Base-by-base conservation (phyloP, 192 early-diverging fungal species). In the Entophlyctis luteolus region DNA sequence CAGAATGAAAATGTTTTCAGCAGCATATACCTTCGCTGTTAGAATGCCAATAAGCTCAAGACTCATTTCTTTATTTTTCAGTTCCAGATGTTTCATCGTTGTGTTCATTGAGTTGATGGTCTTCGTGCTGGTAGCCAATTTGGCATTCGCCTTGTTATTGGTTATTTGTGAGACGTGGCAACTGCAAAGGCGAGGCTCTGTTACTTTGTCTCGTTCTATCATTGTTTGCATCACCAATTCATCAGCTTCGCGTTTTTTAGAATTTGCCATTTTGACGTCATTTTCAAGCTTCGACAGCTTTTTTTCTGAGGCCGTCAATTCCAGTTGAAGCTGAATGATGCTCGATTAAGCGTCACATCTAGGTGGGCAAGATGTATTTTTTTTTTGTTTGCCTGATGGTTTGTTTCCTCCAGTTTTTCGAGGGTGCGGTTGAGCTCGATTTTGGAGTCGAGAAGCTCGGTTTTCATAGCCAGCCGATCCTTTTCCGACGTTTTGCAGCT, bases 401-500 rank as follows among this genome's bases (percentile, higher is more conserved):
- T 63, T 10, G 10, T n/a, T 29, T 16, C 35, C 2, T 63, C 48
- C 14, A 63, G 18, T 4, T 46, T n/a, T 33, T 63, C 60, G 1
- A 49, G 25, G 34, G 46, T 10, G 31, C 48, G n/a, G 32, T 48
- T 63, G 1, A 63, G 31, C 34, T 63, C 60, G 18, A 63, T 63
- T 49, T 63, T 63, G 3, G 60, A 31, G 20, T 49, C 48, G 10
- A 63, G 31, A 1, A 63, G 29, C 42, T 63, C 60, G 6, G 18
- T 49, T 32, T 63, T 63, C 60, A 63, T 63, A 8, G 60, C 18
- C 16, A 63, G 47, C 1, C 60, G 60, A 33, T 63, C 60, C 22
- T 63, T 63, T 32, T 63, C 60, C 20, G 48, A 35, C 23, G 47
- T 63, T 63, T 63, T 47, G 48, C 60, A 63, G 47, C 46, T 37